phyloP scores from a whole-genome alignment of 495 filamentous ascomycete species.

The Aspergillus homomorphus region DNA sequence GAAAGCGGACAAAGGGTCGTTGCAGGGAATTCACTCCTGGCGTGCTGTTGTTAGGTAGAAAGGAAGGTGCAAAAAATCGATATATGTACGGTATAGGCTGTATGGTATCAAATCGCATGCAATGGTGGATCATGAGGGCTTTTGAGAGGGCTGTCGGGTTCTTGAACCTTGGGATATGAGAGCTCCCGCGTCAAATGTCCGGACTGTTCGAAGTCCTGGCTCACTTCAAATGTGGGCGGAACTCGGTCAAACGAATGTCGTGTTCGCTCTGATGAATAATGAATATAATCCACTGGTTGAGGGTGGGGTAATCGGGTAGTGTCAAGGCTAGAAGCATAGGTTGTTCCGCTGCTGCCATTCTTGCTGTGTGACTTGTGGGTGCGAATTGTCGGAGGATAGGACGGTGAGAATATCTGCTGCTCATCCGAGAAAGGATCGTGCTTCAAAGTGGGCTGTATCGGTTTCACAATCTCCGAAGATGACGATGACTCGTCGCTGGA shows the following conservation, averaged over 20 bases:
- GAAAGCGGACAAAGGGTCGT: constrained; percentile 28
- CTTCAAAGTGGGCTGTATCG: constrained; percentile 52
- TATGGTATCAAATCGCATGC: constrained; percentile 30
- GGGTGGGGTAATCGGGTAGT: constrained; percentile 38
- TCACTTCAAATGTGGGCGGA: constrained; percentile 76
- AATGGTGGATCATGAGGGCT: constrained; percentile 35
- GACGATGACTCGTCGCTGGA: constrained; percentile 46
- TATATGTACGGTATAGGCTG: constrained; percentile 28
- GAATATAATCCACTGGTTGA: constrained; percentile 63
- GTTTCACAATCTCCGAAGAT: constrained; percentile 65
- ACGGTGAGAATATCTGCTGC: constrained; percentile 85
- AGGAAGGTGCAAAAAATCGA: constrained; percentile 22
- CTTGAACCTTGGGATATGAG: constrained; percentile 44
- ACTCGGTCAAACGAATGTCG: constrained; percentile 45
- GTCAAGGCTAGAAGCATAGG: constrained; percentile 69
- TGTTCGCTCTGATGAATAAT: constrained; percentile 77
- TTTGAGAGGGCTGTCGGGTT: constrained; percentile 34
- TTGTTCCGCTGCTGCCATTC: constrained; percentile 91
- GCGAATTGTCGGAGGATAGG: constrained; percentile 68
- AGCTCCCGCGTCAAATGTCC: constrained; percentile 70
- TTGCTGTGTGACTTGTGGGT: constrained; percentile 82
- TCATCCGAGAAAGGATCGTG: constrained; percentile 72
- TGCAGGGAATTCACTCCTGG: constrained; percentile 15
- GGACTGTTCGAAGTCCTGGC: constrained; percentile 59
- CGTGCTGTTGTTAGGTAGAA: background rate